Evolutionary conservation across 495 filamentous ascomycete genomes (phyloP), one percentile per base, ranked within the genome.

Genomic region (Aspergillus saccharolyticus): DNA sequence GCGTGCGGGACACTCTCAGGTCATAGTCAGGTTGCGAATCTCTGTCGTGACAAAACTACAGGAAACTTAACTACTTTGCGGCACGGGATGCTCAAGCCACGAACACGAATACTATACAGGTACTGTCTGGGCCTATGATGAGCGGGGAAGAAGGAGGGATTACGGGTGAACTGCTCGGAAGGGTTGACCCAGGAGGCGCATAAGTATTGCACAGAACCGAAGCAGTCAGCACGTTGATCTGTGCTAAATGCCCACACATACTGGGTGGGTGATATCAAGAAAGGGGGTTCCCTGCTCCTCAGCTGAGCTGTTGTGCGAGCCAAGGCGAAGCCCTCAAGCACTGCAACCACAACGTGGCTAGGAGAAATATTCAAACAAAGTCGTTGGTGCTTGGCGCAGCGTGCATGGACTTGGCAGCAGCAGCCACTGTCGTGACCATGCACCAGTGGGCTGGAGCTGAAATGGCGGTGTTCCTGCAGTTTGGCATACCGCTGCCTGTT

Each of bases 401-500:
- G 25, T 22, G 44, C 43, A 39, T 55, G 48, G 54, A 24, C 64
- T 66, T 62, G 61, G 64, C 64, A 53, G 61, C 52, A 45, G 60
- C 33, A 43, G 55, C 61, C 57, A 58, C 51, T 22, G 53, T 33
- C 25, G 42, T 57, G 48, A 43, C 53, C 33, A 33, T 51, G 46
- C 53, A 44, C 53, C 44, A 43, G 56, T 56, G 54, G 47, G 21
- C 28, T 44, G 48, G 48, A 16, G 33, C 44, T 48, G 54, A 60
- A 59, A 50, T 61, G 61, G 63, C 63, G 60, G 61, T 66, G 61
- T 66, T 63, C 64, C 64, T 66, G 64, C 64, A 66, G 58, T 44
- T 44, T 14, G 47, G 28, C 17, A 24, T 50, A 18, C 47, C 28
- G 47, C 22, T 30, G 47, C 28, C 22, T 25, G 47, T 50, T 24